Percentiles rank a stretch among this genome's conserved stretches.
phyloP scores from a whole-genome alignment of 2,329 filamentous ascomycete genomes.

The Diaporthe sp. region DNA sequence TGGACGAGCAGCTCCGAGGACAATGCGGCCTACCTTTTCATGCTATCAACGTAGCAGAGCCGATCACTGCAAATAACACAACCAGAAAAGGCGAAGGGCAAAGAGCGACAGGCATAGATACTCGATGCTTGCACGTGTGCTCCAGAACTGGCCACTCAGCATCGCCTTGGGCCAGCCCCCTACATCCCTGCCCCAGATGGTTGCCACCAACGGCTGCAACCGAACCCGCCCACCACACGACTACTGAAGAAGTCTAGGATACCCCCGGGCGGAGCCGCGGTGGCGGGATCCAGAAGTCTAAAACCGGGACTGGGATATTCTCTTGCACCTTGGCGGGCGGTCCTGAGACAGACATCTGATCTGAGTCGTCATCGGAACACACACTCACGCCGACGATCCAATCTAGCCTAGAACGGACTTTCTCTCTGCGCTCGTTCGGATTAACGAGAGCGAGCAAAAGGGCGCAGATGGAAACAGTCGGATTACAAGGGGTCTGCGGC shows the following conservation, averaged over 20 bases:
- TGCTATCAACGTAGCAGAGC: neutral
- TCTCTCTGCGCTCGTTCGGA: neutral
- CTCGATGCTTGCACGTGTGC: neutral
- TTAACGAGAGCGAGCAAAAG: neutral
- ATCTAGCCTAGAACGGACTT: neutral
- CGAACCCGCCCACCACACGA: neutral
- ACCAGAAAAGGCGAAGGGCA: neutral
- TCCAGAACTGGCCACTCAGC: neutral
- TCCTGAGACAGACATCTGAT: constrained; percentile 26
- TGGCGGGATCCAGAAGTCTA: constrained; percentile 24
- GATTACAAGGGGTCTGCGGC: neutral
- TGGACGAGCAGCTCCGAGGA: neutral
- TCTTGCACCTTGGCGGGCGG: constrained; percentile 33
- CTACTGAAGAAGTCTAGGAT: neutral
- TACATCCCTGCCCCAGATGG: neutral
- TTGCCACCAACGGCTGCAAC: constrained; percentile 10
- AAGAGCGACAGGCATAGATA: neutral
- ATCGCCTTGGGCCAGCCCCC: no score
- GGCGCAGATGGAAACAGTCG: neutral
- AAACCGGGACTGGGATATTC: constrained; percentile 26
- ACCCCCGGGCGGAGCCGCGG: constrained; percentile 5
- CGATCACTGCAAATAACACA: no score
- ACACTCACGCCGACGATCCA: neutral
- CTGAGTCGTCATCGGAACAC: constrained; percentile 2
- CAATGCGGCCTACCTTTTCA: neutral